phyloP scores from a whole-genome alignment of 2,329 filamentous ascomycete species.

The Microcera coccophila region DNA sequence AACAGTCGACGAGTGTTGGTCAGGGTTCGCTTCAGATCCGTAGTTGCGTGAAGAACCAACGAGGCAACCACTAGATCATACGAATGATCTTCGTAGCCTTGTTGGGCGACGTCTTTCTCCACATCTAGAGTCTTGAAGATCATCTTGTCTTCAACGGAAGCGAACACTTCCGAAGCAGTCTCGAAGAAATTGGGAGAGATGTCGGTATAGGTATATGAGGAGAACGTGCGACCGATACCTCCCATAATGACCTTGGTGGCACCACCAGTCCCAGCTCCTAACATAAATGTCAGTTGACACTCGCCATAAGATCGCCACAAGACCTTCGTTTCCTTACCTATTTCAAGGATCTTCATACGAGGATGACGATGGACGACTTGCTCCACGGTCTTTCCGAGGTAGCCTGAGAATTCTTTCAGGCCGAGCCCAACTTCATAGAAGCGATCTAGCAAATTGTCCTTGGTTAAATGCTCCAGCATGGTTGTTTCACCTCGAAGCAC shows the following conservation, averaged over 20 bases:
- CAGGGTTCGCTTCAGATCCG: conserved; percentile 22
- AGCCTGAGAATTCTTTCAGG: neutral
- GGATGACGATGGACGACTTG: neutral
- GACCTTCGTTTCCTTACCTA: neutral
- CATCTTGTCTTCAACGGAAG: neutral
- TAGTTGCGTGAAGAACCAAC: conserved; percentile 29
- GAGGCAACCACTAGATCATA: conserved; percentile 28
- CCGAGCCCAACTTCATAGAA: neutral
- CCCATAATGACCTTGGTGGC: neutral
- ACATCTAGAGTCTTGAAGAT: conserved; percentile 16
- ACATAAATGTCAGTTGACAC: no score
- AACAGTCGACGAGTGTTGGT: conserved; percentile 16
- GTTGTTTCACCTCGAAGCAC: neutral
- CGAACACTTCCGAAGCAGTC: conserved; percentile 11
- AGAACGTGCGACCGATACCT: neutral
- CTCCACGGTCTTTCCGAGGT: neutral
- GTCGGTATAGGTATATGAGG: conserved; percentile 39
- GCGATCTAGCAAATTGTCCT: neutral
- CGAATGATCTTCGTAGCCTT: conserved; percentile 12
- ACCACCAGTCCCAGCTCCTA: conserved; percentile 32
- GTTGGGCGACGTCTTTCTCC: conserved; percentile 1
- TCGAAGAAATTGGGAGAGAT: conserved; percentile 36
- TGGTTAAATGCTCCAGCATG: neutral
- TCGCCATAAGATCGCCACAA: neutral
- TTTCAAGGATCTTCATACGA: neutral